These are phyloP conservation scores for Nadsonia fulvescens DNA, from an alignment of 805 yeast genomes.

Conservation along the genomic window DNA sequence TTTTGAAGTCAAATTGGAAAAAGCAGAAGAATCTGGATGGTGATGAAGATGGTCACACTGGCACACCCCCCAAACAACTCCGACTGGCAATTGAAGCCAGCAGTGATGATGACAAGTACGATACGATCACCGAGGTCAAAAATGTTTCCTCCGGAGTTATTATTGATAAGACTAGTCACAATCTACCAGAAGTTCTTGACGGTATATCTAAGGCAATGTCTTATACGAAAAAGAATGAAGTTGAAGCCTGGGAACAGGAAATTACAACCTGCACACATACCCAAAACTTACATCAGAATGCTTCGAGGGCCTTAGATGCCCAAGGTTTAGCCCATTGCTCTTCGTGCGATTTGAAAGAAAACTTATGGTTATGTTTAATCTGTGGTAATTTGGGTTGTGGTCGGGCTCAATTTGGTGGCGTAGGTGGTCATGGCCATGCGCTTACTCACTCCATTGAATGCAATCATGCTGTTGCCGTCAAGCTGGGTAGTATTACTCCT, in stretches of 20 bases:
- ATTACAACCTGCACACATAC: slow-evolving; percentile 68
- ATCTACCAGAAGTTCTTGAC: slow-evolving; percentile 21
- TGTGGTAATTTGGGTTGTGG: slow-evolving; percentile 96
- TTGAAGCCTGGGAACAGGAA: slow-evolving; percentile 85
- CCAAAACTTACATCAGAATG: slow-evolving; percentile 28
- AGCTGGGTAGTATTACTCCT: slow-evolving; percentile 71
- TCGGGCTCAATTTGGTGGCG: slow-evolving; percentile 80
- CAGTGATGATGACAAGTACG: slow-evolving; percentile 44
- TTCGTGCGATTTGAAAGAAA: slow-evolving; percentile 36
- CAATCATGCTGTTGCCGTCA: slow-evolving; percentile 70
- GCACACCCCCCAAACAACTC: slow-evolving; percentile 27
- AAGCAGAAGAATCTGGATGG: slow-evolving; percentile 13
- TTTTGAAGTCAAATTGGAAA: slow-evolving; percentile 24
- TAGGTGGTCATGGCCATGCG: slow-evolving; percentile 90
- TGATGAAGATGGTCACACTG: slow-evolving; percentile 7
- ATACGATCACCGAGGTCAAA: slow-evolving; percentile 26
- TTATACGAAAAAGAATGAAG: slow-evolving; percentile 41
- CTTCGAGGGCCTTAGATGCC: slow-evolving; percentile 4
- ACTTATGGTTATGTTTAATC: slow-evolving; percentile 79
- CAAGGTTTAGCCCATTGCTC: slow-evolving; percentile 17
- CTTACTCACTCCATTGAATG: slow-evolving; percentile 43
- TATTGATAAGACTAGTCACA: slow-evolving; percentile 16
- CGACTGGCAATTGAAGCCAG: slow-evolving; percentile 46
- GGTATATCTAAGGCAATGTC: slow-evolving; percentile 41
- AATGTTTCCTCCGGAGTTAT: slow-evolving; percentile 9